A percentile compares a stretch with the other conserved stretches of the same genome.
Conservation (phyloP, 495 filamentous ascomycete genomes). For the Elasticomyces elasticus region DNA sequence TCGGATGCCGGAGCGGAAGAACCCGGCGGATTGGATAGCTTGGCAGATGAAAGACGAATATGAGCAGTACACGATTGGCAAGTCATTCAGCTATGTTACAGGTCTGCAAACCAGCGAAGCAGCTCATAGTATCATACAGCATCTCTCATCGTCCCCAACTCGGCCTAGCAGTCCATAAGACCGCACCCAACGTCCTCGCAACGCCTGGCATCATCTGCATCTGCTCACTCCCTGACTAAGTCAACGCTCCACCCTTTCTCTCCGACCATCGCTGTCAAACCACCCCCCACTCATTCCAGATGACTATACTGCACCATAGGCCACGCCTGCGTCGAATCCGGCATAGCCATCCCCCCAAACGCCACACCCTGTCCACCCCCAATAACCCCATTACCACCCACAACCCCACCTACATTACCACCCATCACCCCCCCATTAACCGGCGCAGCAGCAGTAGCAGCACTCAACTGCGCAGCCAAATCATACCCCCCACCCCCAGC, state of each 20-base stretch:
- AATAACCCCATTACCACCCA: not conserved
- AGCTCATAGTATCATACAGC: no score
- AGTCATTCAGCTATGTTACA: no score
- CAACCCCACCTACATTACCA: not conserved
- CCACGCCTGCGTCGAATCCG: slow-evolving; percentile 18
- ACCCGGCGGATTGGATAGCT: not conserved
- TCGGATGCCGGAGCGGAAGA: not conserved
- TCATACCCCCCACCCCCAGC: not conserved
- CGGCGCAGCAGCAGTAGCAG: not conserved
- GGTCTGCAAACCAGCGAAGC: no score
- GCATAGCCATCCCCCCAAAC: slow-evolving; percentile 9
- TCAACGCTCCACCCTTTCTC: no score
- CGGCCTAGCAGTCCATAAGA: no score
- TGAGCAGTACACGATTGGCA: no score
- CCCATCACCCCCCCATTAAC: not conserved
- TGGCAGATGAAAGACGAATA: not conserved
- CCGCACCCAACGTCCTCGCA: no score
- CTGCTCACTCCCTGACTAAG: no score
- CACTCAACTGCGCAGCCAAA: not conserved
- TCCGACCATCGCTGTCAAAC: no score
- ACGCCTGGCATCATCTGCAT: no score
- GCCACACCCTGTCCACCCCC: not conserved
- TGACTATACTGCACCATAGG: slow-evolving; percentile 5
- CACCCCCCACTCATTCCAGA: not conserved
- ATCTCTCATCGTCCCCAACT: no score